Evolutionary conservation across 169 alveolate species (phyloP).

Genomic region (Plasmodium malariae): DNA sequence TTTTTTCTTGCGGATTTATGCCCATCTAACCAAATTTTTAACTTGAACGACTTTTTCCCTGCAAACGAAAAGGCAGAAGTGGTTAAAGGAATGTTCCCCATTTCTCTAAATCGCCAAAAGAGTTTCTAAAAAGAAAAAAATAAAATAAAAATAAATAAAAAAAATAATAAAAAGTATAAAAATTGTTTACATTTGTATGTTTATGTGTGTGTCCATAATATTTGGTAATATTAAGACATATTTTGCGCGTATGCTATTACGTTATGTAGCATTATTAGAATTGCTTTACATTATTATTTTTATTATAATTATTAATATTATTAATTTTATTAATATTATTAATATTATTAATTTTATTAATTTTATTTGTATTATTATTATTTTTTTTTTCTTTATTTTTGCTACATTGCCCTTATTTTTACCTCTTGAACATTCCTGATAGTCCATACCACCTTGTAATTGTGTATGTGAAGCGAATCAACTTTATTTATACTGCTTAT

Average conservation of each 20-base stretch:
- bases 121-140: constrained; percentile 34
- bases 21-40: constrained; percentile 77
- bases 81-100: constrained; percentile 75
- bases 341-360: too few relatives aligned
- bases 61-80: constrained; percentile 76
- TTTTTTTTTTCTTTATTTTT: not conserved
- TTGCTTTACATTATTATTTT: too few relatives aligned
- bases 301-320: too few relatives aligned
- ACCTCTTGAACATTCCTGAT: constrained; percentile 77
- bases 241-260: too few relatives aligned
- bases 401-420: not conserved
- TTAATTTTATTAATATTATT: too few relatives aligned
- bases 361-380: too few relatives aligned
- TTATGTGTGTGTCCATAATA: not conserved
- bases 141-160: constrained; percentile 12
- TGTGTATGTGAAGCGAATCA: constrained; percentile 75
- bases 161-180: not conserved
- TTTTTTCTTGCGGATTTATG: constrained; percentile 75
- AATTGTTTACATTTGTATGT: not conserved
- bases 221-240: too few relatives aligned
- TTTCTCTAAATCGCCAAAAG: constrained; percentile 77
- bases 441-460: constrained; percentile 75
- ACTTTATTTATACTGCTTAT: constrained; percentile 72
- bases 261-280: too few relatives aligned
- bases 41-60: constrained; percentile 74